These are phyloP conservation scores for Corinectria fuckeliana DNA, from an alignment of 2,329 filamentous ascomycete genomes.

Conservation along the genomic window DNA sequence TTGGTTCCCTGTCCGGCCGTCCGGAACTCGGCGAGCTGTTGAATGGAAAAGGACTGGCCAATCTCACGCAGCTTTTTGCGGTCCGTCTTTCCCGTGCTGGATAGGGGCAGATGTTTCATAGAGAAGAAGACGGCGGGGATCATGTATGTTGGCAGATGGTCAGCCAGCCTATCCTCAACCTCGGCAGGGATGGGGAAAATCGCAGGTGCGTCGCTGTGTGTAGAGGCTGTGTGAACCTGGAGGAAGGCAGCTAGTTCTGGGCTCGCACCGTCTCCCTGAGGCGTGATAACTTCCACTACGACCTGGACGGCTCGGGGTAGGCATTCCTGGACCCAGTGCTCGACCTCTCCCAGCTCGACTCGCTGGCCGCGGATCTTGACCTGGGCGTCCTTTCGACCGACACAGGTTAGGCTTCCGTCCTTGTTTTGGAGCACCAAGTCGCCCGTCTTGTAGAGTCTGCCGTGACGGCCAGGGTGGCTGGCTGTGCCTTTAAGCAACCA, in stretches of 20 bases:
- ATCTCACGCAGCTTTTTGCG: constrained; percentile 16
- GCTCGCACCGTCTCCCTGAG: neutral
- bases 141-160: constrained; percentile 28
- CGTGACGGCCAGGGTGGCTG: constrained; percentile 22
- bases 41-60: constrained; percentile 11
- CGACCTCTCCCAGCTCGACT: constrained; percentile 52
- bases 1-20: neutral
- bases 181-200: neutral
- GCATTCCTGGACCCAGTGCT: neutral
- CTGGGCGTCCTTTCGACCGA: constrained; percentile 59
- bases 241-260: constrained; percentile 5
- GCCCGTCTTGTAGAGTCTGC: constrained; percentile 18
- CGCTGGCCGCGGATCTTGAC: constrained; percentile 63
- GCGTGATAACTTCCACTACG: constrained; percentile 18
- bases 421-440: constrained; percentile 30
- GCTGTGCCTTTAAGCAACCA: constrained; percentile 23
- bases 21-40: constrained; percentile 48
- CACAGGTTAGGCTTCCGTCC: constrained; percentile 45
- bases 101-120: constrained; percentile 19
- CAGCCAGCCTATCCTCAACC: neutral
- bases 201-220: neutral
- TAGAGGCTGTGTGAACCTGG: neutral
- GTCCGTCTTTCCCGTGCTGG: constrained; percentile 24
- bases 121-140: constrained; percentile 25
- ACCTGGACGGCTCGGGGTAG: constrained; percentile 3